phyloP scores from a whole-genome alignment of 192 early-diverging fungal species.

The Powellomyces hirtus region DNA sequence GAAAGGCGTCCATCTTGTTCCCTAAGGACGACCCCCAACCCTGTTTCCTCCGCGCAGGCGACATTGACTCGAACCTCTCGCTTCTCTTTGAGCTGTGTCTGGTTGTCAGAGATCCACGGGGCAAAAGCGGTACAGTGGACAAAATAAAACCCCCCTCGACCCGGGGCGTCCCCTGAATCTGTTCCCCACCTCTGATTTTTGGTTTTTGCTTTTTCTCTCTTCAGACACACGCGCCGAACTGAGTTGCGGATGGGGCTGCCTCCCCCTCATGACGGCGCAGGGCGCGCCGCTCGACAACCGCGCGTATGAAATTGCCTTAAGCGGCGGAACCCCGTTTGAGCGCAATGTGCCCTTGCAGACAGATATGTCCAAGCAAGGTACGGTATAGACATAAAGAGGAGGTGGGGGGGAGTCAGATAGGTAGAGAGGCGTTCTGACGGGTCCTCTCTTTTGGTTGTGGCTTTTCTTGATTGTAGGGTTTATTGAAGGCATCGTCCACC shows the following conservation, averaged over 20 bases:
- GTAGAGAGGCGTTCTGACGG: neutral
- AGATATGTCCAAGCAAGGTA: conserved; percentile 30
- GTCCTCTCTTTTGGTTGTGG: neutral
- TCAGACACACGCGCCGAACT: conserved; percentile 19
- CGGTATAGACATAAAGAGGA: neutral
- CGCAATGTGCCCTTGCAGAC: conserved; percentile 28
- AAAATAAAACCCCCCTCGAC: neutral
- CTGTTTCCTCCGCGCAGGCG: conserved; percentile 42
- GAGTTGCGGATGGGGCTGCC: conserved; percentile 49
- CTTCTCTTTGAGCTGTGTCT: conserved; percentile 50
- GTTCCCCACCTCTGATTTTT: neutral
- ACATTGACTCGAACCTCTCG: conserved; percentile 44
- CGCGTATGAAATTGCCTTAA: conserved; percentile 46
- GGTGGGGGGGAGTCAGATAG: neutral
- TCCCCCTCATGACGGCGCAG: conserved; percentile 48
- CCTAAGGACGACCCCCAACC: conserved; percentile 52
- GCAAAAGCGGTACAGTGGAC: conserved; percentile 13
- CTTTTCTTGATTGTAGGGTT: conserved; percentile 30
- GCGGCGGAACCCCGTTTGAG: conserved; percentile 47
- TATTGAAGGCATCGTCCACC: conserved; percentile 26
- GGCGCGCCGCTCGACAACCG: conserved; percentile 48
- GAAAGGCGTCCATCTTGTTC: conserved; percentile 44
- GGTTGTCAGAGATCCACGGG: conserved; percentile 21
- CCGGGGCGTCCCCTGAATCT: neutral
- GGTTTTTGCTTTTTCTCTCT: neutral